Conservation (phyloP, 2,329 filamentous ascomycete species). For the Hyphodiscus sp. region DNA sequence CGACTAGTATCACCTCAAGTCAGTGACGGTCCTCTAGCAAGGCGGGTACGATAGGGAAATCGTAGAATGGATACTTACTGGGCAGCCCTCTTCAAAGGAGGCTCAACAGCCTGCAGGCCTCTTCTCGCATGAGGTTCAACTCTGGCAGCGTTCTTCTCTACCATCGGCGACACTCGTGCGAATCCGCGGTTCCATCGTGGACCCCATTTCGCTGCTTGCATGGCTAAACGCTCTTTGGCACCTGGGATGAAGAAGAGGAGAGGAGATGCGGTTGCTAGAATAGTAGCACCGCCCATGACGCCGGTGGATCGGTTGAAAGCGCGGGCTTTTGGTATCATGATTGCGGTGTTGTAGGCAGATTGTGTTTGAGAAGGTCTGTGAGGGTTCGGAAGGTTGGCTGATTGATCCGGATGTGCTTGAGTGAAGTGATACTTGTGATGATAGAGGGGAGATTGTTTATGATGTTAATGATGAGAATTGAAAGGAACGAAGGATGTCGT, state of each 20-base stretch:
- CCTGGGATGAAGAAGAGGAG: constrained; percentile 21
- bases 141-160: constrained; percentile 9
- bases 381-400: not conserved
- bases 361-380: not conserved
- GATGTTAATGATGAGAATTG: too few species aligned
- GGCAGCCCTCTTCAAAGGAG: constrained; percentile 20
- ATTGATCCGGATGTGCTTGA: not conserved
- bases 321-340: constrained; percentile 7
- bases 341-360: not conserved
- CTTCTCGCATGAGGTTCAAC: constrained; percentile 14
- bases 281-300: constrained; percentile 13
- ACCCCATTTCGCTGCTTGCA: constrained; percentile 20
- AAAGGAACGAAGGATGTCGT: not conserved
- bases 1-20: constrained; percentile 5
- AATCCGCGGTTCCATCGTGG: constrained; percentile 19
- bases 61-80: constrained; percentile 11
- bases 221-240: constrained; percentile 17
- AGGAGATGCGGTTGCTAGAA: constrained; percentile 12
- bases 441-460: too few species aligned
- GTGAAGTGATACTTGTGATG: not conserved
- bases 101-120: constrained; percentile 15
- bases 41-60: not conserved
- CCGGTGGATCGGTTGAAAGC: constrained; percentile 6
- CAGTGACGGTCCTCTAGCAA: not conserved
- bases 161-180: constrained; percentile 4